Evolutionary conservation across 345 rosid genomes (phyloP).

Genomic region (Aurinia saxatilis): DNA sequence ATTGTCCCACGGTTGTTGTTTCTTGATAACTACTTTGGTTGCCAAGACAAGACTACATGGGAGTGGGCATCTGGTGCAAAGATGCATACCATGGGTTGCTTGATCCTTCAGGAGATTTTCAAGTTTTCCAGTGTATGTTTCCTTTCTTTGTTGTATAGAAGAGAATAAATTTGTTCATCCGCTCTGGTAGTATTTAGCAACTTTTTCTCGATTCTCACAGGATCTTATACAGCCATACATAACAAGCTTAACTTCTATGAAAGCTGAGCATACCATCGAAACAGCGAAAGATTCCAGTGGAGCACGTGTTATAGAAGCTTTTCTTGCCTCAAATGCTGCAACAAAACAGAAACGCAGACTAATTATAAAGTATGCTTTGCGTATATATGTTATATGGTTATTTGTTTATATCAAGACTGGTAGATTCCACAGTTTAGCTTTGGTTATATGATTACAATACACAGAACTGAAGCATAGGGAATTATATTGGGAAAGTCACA

Average conservation of each 20-base stretch:
- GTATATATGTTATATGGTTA: conserved; percentile 9
- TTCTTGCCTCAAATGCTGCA: conserved; percentile 67
- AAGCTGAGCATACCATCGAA: conserved; percentile 55
- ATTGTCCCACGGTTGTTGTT: conserved; percentile 70
- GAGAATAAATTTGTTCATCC: conserved; percentile 2
- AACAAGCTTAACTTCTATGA: conserved; percentile 66
- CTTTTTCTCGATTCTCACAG: conserved; percentile 34
- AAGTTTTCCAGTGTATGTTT: conserved; percentile 65
- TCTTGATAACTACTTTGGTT: conserved; percentile 70
- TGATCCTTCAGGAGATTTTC: conserved; percentile 83
- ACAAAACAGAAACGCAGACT: conserved; percentile 66
- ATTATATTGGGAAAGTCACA: not conserved
- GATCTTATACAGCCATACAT: conserved; percentile 65
- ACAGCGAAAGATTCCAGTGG: conserved; percentile 77
- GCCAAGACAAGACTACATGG: conserved; percentile 59
- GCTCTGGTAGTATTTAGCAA: not conserved
- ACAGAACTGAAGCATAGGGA: not conserved
- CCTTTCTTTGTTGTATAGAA: conserved; percentile 9
- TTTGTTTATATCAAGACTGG: not conserved
- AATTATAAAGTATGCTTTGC: conserved; percentile 55
- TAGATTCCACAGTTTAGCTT: not conserved
- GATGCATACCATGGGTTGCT: conserved; percentile 86
- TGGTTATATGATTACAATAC: not conserved
- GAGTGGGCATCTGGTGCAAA: conserved; percentile 60
- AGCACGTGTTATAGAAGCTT: conserved; percentile 83